Base-by-base conservation (phyloP, 352 stramenopile species). In the Pythium graminicola region DNA sequence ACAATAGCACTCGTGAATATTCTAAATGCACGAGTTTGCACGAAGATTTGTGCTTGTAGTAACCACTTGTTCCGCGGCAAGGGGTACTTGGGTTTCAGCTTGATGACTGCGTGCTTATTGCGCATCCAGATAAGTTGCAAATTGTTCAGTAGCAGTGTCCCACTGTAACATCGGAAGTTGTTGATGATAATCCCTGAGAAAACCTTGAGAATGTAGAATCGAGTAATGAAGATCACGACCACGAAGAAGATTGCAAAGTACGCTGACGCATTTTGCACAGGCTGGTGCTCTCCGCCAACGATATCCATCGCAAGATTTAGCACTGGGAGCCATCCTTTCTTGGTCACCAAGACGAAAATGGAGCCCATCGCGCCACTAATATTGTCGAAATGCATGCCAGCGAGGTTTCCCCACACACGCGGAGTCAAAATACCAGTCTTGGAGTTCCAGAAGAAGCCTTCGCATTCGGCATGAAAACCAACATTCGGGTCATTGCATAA, bases 151-250 rank as follows among this genome's bases (percentile, higher is more conserved):
- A 93, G 42, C 6, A 91, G 52, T 4, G 79, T 93, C 10, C 82
- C 82, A 49, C 88, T 93, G 70, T 87, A 84, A 48, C 73, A 85
- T 1, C 82, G 73, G 22, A 93, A 93, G 52, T 91, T 93, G 57
- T 93, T 93, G 62, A 93, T 86, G 41, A 93, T 81, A 61, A 93
- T 88, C 2, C 77, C 82, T 0, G 78, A 77, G 13, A 90, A 90
- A 0, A 87, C 68, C 54, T 85, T 84, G 6, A 90, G 62, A 20
- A 90, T 65, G 50, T 82, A 90, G 47, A 90, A 90, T 14, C 77
- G 69, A 4, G 73, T 85, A 55, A 85, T 79, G 53, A 89, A 93
- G 36, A 88, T 84, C 50, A 86, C 86, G 5, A 65, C 65, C 5
- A 87, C 79, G 42, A 92, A 95, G 45, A 93, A 88, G 6, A 91